These are phyloP conservation scores for Auricularia sp. DNA, from an alignment of 768 basidiomycete species.

Conservation along the genomic window DNA sequence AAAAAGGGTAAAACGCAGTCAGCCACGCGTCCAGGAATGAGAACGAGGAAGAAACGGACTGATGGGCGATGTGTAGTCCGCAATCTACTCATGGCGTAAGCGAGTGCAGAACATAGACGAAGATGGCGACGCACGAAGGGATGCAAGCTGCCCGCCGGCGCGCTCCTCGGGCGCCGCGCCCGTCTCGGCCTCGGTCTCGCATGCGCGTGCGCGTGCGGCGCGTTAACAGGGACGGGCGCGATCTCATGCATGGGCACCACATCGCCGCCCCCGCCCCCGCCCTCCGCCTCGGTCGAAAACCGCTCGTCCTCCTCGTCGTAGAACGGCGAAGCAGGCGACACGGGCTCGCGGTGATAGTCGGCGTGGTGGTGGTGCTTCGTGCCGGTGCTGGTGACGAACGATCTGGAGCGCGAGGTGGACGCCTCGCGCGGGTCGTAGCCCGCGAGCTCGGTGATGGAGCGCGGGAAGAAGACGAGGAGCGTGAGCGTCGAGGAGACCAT, in stretches of 20 bases:
- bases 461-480: constrained; percentile 73
- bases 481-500: constrained; percentile 75
- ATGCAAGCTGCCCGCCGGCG: neutral
- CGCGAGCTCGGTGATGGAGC: constrained; percentile 6
- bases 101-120: neutral
- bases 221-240: neutral
- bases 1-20: neutral
- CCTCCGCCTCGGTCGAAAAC: neutral
- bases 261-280: neutral
- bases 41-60: neutral
- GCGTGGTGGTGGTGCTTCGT: neutral
- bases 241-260: neutral
- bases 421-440: constrained; percentile 3
- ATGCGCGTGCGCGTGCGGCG: neutral
- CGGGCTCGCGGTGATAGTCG: neutral
- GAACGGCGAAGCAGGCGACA: neutral
- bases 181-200: neutral
- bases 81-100: neutral
- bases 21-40: neutral
- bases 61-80: neutral
- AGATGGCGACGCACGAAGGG: neutral
- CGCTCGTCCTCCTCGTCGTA: neutral
- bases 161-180: neutral
- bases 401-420: neutral
- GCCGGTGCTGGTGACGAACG: neutral